Base-by-base conservation (phyloP, 129 eudicot species). In the Rutidosis leptorrhynchoides region DNA sequence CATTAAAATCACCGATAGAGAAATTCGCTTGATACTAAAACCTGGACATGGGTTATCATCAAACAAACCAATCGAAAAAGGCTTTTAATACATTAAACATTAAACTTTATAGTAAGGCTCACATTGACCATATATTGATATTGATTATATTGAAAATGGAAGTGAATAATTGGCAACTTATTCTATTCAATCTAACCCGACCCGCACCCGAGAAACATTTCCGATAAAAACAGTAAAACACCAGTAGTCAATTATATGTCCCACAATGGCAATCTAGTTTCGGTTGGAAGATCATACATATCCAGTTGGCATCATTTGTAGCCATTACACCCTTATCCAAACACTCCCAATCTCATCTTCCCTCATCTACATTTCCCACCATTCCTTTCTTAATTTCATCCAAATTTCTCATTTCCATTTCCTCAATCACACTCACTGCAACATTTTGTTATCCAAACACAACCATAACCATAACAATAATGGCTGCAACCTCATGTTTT, bases 401-500 rank as follows among this genome's bases (percentile, higher is more conserved):
- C 68, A 27, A 65, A 61, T 33, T 54, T 25, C 10, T 28, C 73
- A 33, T 21, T 57, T 59, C 21, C 67, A 68, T 53, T 26, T 54
- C 76, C 54, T 48, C 74, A 76, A 25, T 32, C 69, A 67, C 45
- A n/a, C 40, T 7, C 17, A 56, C 1, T 29, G 6, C 32, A 29
- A 29, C 32, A 29, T 29, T 29, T 29, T 29, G 32, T 29, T 3
- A 29, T 8, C 10, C 32, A 55, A 11, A 58, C 37, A 5, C 64
- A 26, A 0, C 17, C 64, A 58, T 46, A 19, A 19, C n/a, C n/a
- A n/a, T 4, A 6, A 12, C 54, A 37, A 54, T 42, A 72, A 89
- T 89, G 97, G 99, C 97, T 1, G 89, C 97, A 14, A 89, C 99
- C 19, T 79, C 95, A 67, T 89, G 95, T 68, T 94, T 89, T 90